Evolutionary conservation across 768 basidiomycete genomes (phyloP).

Genomic region (Amanita polypyramis): DNA sequence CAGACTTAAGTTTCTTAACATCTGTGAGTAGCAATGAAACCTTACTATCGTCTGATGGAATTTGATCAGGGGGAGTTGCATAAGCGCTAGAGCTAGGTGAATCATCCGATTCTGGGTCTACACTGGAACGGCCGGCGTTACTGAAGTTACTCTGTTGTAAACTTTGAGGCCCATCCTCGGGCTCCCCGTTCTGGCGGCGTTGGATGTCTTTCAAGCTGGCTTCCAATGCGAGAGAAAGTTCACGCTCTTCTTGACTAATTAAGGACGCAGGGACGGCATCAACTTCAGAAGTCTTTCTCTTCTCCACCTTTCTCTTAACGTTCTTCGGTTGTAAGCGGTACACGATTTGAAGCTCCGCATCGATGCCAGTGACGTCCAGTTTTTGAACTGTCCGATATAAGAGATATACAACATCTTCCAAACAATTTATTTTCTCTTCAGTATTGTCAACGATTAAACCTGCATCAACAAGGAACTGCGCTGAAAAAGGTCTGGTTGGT

Average conservation of each 20-base stretch:
- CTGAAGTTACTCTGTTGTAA: not conserved
- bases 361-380: conserved; percentile 23
- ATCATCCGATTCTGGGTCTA: not conserved
- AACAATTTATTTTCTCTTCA: conserved; percentile 18
- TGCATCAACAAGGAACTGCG: conserved; percentile 34
- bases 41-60: not conserved
- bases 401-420: conserved; percentile 25
- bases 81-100: not conserved
- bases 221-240: conserved; percentile 35
- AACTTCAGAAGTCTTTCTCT: not conserved
- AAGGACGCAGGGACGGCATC: not conserved
- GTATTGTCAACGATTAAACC: conserved; percentile 18
- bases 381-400: conserved; percentile 21
- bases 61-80: not conserved
- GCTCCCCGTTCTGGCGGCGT: not conserved
- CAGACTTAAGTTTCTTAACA: not conserved
- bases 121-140: not conserved
- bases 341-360: conserved; percentile 33
- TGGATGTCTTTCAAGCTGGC: conserved; percentile 27
- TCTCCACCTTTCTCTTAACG: conserved; percentile 13
- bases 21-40: not conserved
- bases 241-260: conserved; percentile 25
- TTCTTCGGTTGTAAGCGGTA: conserved; percentile 34
- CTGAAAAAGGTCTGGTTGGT: conserved; percentile 35
- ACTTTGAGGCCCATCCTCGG: conserved; percentile 2